Base-by-base conservation (phyloP, 2,329 filamentous ascomycete species). In the Colletotrichum sublineola region DNA sequence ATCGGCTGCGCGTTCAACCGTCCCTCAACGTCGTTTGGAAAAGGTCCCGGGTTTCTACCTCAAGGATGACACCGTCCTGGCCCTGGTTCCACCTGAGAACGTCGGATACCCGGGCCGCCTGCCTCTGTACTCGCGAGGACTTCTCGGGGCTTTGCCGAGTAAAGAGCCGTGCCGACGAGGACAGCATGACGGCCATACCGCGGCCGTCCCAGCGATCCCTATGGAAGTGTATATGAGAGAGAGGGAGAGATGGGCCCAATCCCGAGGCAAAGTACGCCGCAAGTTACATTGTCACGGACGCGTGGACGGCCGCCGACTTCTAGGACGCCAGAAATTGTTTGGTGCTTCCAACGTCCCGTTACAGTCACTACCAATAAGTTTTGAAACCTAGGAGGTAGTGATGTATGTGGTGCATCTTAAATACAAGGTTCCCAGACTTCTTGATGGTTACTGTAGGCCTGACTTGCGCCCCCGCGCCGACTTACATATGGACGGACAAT, bases 21-120 rank as follows among this genome's bases (percentile, higher is more conserved):
- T 64, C 74, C 8, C 78, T 81, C 18, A 75, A 81, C 56, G 81
- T 78, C 44, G 75, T 77, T 77, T 14, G 80, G 78, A 79, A 80
- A 0, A 79, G 81, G 0, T 74, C 81, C 8, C 55, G 73, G 38
- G 36, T 77, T 0, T 67, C 63, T 4, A 31, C 72, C 24, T 24
- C 15, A 12, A 29, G 11, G n/a, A 12, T 48, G 44, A 1, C 24
- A 46, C 15, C 12, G 33, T 38, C 29, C 14, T 20, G 46, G 20
- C 48, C 42, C 31, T 65, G n/a, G 18, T 2, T 18, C 2, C 8
- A 6, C 62, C 42, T 48, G 66, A 3, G 63, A 62, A 0, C 50
- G 55, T 3, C 5, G 62, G 50, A 74, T 33, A 1, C 60, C 68
- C 15, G 69, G 62, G 18, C 46, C 73, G 29, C 15, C 7, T 66